Base-by-base conservation (phyloP, 2,329 filamentous ascomycete genomes). In the Sporothrix humicola region DNA sequence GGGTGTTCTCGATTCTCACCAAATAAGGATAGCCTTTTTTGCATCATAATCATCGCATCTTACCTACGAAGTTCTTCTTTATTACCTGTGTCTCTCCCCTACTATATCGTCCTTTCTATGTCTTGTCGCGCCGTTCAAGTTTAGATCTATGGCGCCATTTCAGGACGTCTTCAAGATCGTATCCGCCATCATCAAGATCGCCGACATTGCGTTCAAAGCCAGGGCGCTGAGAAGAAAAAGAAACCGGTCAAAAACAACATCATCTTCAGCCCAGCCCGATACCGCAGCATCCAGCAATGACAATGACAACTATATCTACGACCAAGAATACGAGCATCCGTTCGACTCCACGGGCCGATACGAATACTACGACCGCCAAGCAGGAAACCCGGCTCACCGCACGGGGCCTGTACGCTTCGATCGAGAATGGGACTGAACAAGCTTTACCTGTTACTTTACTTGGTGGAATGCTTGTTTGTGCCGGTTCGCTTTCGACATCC, bases 401-500 rank as follows among this genome's bases (percentile, higher is more conserved):
- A 23, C 26, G 44, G 63, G 23, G 26, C 44, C 66, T 69, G 4
- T 37, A 44, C 3, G 31, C 17, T 63, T 17, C 58, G 17, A 63
- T 69, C 8, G 46, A 54, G 13, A 48, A 31, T 20, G 65, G 68
- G 2, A 50, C 69, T 42, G 58, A 73, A 17, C 42, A 69, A 42
- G n/a, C 48, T 2, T 52, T 74, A 26, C 75, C 72, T 2, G 2
- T 52, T 2, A 72, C 42, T 0, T 31, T 76, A 3, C 15, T 73
- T 8, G 4, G 68, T 4, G 63, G 61, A 2, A 6, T 75, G 1
- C 37, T 70, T 10, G 31, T 20, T 31, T 69, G 73, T 1, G 17
- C 70, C 23, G 74, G 46, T 8, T 42, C 75, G 3, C 46, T 76
- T 8, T 15, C 52, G 2, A 50, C 44, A 12, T 71, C 72, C 9